phyloP scores from a whole-genome alignment of 257 asterid genomes.

The Asclepias syriaca region DNA sequence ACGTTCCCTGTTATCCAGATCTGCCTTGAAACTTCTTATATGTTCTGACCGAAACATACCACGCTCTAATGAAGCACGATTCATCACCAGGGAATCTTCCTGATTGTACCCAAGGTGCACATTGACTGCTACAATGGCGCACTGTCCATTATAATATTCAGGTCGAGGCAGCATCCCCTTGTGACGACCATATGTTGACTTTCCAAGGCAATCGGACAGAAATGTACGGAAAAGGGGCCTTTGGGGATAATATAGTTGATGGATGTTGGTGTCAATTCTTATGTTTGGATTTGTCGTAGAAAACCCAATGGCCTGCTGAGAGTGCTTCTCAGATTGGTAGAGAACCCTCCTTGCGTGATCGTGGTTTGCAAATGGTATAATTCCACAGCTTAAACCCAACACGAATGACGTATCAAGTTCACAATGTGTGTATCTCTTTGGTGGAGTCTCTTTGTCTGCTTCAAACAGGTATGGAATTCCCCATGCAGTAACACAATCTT shows the following conservation, averaged over 20 bases:
- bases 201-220: conserved; percentile 83
- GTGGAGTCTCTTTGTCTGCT: conserved; percentile 50
- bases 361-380: conserved; percentile 87
- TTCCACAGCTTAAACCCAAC: conserved; percentile 79
- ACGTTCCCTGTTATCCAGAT: conserved; percentile 55
- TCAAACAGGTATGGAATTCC: conserved; percentile 53
- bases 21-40: conserved; percentile 74
- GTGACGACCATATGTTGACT: conserved; percentile 34
- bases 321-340: conserved; percentile 93
- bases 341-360: conserved; percentile 88
- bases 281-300: conserved; percentile 57
- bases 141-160: conserved; percentile 88
- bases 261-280: conserved; percentile 77
- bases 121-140: conserved; percentile 92
- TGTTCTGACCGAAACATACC: conserved; percentile 95
- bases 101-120: conserved; percentile 94
- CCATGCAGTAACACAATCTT: conserved; percentile 88
- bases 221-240: conserved; percentile 73
- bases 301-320: conserved; percentile 93
- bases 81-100: conserved; percentile 94
- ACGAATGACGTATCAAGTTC: conserved; percentile 81
- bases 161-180: conserved; percentile 76
- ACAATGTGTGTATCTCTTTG: conserved; percentile 66
- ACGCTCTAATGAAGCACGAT: conserved; percentile 86
- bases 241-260: conserved; percentile 83